A percentile compares a stretch with the other conserved stretches of the same genome.
Evolutionary conservation across 371 early-diverging fungal species (phyloP).

Genomic region (Blakeslea trispora): DNA sequence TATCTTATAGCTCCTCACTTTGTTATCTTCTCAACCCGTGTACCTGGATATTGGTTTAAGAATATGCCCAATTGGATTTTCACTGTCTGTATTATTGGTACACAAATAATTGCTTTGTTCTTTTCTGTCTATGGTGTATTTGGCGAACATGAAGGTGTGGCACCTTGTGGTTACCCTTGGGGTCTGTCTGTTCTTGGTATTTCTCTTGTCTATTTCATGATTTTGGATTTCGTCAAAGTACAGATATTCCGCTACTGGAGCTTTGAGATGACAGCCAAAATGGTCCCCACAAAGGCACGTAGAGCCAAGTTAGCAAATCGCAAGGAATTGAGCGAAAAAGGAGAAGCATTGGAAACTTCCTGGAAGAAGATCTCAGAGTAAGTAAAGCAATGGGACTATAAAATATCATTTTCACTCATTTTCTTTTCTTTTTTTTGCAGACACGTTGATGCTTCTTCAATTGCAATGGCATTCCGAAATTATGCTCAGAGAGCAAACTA

Average conservation of each 20-base stretch:
- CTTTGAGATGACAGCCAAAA: conserved; percentile 61
- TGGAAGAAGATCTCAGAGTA: conserved; percentile 32
- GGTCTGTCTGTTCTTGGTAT: conserved; percentile 67
- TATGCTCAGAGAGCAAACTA: not conserved
- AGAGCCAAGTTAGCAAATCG: conserved; percentile 59
- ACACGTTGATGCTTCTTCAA: conserved; percentile 26
- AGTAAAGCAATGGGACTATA: conserved; percentile 24
- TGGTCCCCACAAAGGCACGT: conserved; percentile 69
- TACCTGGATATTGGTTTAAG: conserved; percentile 89
- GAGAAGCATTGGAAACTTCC: conserved; percentile 18
- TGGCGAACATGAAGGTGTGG: conserved; percentile 47
- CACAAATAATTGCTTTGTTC: conserved; percentile 89
- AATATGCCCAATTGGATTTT: conserved; percentile 81
- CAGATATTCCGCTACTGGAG: conserved; percentile 76
- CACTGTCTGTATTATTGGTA: conserved; percentile 81
- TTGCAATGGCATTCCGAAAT: conserved; percentile 29
- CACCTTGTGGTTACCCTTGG: conserved; percentile 59
- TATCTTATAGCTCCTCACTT: conserved; percentile 83
- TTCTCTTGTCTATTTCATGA: conserved; percentile 71
- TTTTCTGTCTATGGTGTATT: conserved; percentile 82
- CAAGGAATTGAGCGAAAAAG: conserved; percentile 42
- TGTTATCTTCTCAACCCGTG: conserved; percentile 94
- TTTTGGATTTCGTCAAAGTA: conserved; percentile 90
- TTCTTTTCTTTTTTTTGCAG: conserved; percentile 10
- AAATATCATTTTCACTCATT: not conserved